Percentiles rank a stretch among this genome's conserved stretches.
Evolutionary conservation across 2,329 filamentous ascomycete species (phyloP).

Genomic region (Cladosporium sp.): DNA sequence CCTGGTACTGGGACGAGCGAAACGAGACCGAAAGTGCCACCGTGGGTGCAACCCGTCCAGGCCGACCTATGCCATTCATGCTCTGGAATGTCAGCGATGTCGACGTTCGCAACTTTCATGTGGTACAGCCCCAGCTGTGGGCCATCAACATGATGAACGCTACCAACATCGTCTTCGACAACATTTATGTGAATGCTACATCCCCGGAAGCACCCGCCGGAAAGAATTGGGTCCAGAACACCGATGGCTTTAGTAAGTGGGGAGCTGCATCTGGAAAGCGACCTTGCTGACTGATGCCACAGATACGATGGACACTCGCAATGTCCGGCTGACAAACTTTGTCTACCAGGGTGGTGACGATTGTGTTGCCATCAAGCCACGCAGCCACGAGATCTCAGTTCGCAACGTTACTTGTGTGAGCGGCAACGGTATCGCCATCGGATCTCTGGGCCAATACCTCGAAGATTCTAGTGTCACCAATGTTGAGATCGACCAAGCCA

Average conservation of each 20-base stretch:
- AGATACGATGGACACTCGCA: constrained; percentile 56
- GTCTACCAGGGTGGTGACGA: constrained; percentile 59
- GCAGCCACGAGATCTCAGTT: constrained; percentile 59
- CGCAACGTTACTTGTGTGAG: constrained; percentile 57
- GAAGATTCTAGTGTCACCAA: constrained; percentile 56
- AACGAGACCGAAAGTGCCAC: constrained; percentile 40
- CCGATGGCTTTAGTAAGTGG: constrained; percentile 50
- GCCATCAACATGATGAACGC: constrained; percentile 60
- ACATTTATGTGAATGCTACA: constrained; percentile 55
- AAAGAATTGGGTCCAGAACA: constrained; percentile 59
- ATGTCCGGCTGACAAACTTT: constrained; percentile 53
- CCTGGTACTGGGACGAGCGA: constrained; percentile 47
- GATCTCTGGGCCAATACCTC: constrained; percentile 56
- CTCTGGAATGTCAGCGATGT: constrained; percentile 60
- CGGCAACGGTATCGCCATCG: constrained; percentile 55
- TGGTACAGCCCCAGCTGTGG: constrained; percentile 56
- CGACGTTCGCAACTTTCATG: constrained; percentile 53
- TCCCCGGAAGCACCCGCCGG: constrained; percentile 53
- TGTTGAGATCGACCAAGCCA: constrained; percentile 50
- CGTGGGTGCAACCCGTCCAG: constrained; percentile 47
- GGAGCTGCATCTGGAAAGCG: not conserved
- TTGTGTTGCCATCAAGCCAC: constrained; percentile 63
- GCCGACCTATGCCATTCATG: constrained; percentile 59
- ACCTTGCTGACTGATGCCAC: not conserved
- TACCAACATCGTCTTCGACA: constrained; percentile 53